Base-by-base conservation (phyloP, 148 eudicot species). In the Dianthus caryophyllus region DNA sequence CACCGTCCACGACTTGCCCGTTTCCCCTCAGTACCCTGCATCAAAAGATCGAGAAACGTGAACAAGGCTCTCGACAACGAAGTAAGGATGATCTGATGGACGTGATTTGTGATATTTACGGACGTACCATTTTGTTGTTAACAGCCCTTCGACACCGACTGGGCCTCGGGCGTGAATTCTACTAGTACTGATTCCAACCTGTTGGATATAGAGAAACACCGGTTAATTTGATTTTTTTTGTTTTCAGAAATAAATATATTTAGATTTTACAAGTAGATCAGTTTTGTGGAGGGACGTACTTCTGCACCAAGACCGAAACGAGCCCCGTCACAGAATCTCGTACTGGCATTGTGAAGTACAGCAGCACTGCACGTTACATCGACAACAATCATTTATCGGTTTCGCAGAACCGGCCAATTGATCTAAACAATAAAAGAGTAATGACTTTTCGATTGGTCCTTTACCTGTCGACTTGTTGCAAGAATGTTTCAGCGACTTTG, bases 141-240 rank as follows among this genome's bases (percentile, higher is more conserved):
- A 75, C 73, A 95, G 75, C 54, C 99, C 99, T 73, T 95, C 99
- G 56, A 95, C 97, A 61, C 99, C 96, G 18, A 95, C 99, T 1
- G 99, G 99, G 30, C 97, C 99, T 65, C 99, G 96, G 54, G 99
- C 97, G 76, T 95, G 99, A 83, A 95, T 88, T 67, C 96, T 79
- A 68, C 99, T 88, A n/a, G 99, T 95, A 82, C 99, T 95, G 50
- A 95, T 87, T 41, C 99, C 99, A 50, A 95, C 99, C 99, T 94
- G 74, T 70, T 69, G 59, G 29, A 18, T 67, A 77, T 48, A 2
- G 66, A 72, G 65, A n/a, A 33, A 38, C 11, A 51, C 12, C 13
- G 26, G 39, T 39, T 6, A 33, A 13, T 20, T 25, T 4, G 1
- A 44, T 36, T 13, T 10, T 4, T 14, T 20, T 25, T 4, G 1